phyloP scores from a whole-genome alignment of 306 rosid species.

The Lathyrus aphaca region DNA sequence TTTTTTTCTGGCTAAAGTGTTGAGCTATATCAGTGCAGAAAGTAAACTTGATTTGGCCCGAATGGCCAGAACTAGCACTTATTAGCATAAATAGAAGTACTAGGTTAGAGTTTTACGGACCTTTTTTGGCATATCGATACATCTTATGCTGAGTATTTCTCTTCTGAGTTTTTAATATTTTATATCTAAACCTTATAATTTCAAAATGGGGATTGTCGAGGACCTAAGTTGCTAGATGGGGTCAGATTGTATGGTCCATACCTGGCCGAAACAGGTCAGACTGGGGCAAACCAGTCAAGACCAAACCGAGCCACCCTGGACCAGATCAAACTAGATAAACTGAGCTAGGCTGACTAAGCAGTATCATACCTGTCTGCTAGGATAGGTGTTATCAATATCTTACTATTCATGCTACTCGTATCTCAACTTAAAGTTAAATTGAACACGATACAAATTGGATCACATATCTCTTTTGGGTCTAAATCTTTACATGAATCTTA shows the following conservation, averaged over 20 bases:
- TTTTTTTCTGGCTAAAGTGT: constrained; percentile 5
- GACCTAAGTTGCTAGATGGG: neutral
- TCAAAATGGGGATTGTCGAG: neutral
- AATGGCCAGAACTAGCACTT: constrained; percentile 2
- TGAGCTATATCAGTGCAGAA: constrained; percentile 3
- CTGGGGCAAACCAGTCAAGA: neutral
- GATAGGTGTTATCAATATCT: neutral
- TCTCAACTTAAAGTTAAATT: neutral
- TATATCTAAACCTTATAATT: neutral
- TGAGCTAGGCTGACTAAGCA: neutral
- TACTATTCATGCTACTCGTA: neutral
- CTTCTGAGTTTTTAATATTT: neutral
- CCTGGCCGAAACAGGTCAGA: neutral
- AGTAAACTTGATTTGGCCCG: constrained; percentile 9
- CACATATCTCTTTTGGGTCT: neutral
- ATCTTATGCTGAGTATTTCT: neutral
- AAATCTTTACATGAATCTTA: neutral
- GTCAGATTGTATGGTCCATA: neutral
- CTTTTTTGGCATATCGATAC: neutral
- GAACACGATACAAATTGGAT: neutral
- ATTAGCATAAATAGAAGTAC: neutral
- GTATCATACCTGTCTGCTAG: neutral
- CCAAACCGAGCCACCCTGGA: neutral
- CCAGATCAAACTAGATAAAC: neutral
- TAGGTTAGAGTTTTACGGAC: neutral